Conservation (phyloP, 306 rosid genomes). For the Lathyrus aphaca region DNA sequence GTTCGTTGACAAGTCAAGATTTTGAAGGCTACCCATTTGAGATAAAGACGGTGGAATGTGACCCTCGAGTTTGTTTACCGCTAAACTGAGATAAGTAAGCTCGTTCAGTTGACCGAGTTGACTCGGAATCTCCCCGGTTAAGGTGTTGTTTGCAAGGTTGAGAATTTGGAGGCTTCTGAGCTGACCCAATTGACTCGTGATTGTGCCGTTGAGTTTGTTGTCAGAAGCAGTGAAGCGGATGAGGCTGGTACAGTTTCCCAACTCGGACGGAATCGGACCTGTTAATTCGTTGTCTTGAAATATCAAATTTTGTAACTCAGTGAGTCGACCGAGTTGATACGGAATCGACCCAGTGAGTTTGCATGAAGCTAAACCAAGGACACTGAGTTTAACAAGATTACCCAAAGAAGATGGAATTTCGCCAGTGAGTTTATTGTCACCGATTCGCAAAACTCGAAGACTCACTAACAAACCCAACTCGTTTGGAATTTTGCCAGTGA, state of each 20-base stretch:
- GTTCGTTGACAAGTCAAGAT: conserved; percentile 73
- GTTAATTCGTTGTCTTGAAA: conserved; percentile 62
- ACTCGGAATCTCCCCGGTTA: conserved; percentile 74
- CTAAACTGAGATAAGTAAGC: conserved; percentile 63
- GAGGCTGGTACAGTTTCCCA: conserved; percentile 79
- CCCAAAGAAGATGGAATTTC: conserved; percentile 72
- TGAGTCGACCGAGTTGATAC: conserved; percentile 59
- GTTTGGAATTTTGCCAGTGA: conserved; percentile 63
- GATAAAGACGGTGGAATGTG: conserved; percentile 58
- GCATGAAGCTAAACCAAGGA: conserved; percentile 71
- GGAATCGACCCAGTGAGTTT: conserved; percentile 73
- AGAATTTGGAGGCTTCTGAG: conserved; percentile 59
- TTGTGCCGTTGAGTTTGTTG: conserved; percentile 62
- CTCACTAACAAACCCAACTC: conserved; percentile 55
- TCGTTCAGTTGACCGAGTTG: conserved; percentile 61
- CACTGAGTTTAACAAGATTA: conserved; percentile 47
- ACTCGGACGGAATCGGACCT: conserved; percentile 70
- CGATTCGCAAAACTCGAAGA: conserved; percentile 72
- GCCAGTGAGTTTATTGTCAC: conserved; percentile 71
- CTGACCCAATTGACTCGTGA: conserved; percentile 64
- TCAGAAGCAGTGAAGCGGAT: conserved; percentile 47
- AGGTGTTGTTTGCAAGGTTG: conserved; percentile 64
- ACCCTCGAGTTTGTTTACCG: conserved; percentile 66
- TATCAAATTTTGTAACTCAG: conserved; percentile 43
- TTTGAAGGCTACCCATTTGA: conserved; percentile 66